Evolutionary conservation across 768 basidiomycete genomes (phyloP).

Genomic region (Agrocybe praecox): DNA sequence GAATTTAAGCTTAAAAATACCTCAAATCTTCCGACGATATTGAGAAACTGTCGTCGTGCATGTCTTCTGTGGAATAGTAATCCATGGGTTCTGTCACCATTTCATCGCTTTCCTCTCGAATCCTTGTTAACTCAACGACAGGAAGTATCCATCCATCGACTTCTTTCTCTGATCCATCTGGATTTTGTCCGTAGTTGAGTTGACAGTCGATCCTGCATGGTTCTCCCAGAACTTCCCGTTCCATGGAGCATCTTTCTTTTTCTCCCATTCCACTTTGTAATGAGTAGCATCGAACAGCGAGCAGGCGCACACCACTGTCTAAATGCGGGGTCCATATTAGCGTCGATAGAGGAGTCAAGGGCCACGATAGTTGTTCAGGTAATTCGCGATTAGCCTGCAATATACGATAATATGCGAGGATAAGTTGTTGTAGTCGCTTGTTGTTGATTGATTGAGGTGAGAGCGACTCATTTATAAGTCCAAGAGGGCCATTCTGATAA

Average conservation of each 20-base stretch:
- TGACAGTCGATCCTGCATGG: slow-evolving; percentile 60
- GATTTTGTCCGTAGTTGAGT: slow-evolving; percentile 54
- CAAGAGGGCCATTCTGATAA: slow-evolving; percentile 57
- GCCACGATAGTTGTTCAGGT: slow-evolving; percentile 66
- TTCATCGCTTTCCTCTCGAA: slow-evolving; percentile 50
- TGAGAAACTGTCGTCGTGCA: slow-evolving; percentile 23
- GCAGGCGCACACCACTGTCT: slow-evolving; percentile 64
- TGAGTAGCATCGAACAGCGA: slow-evolving; percentile 81
- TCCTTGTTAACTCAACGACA: slow-evolving; percentile 63
- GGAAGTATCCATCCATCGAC: slow-evolving; percentile 88
- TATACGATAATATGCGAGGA: slow-evolving; percentile 84
- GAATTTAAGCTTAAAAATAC: slow-evolving; percentile 35
- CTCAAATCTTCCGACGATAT: slow-evolving; percentile 56
- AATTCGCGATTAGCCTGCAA: slow-evolving; percentile 73
- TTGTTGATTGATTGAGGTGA: slow-evolving; percentile 37
- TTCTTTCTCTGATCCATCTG: slow-evolving; percentile 43
- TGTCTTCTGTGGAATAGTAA: slow-evolving; percentile 47
- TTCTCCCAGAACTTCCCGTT: slow-evolving; percentile 62
- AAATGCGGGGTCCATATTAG: slow-evolving; percentile 44
- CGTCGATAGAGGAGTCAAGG: slow-evolving; percentile 51
- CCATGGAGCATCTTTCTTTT: slow-evolving; percentile 67
- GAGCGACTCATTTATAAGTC: slow-evolving; percentile 37
- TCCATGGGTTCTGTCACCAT: slow-evolving; percentile 42
- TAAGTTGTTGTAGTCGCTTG: slow-evolving; percentile 61
- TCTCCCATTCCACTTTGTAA: slow-evolving; percentile 80